Conservation (phyloP, 2,329 filamentous ascomycete species). For the Nectriaceae sp. region DNA sequence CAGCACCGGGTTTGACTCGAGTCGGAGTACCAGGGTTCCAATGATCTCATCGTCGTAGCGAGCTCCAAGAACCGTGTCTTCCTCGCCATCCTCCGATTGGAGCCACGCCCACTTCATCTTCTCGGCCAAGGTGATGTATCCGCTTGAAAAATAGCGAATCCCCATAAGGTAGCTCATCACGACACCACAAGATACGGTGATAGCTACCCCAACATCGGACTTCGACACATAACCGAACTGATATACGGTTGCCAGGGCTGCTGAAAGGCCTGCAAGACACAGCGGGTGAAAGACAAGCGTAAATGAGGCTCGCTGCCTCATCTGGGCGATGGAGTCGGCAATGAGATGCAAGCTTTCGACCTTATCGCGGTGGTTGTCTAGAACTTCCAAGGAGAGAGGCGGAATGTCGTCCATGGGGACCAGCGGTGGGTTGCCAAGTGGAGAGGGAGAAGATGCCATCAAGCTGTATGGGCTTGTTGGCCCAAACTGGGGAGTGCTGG, state of each 20-base stretch:
- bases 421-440: slow-evolving; percentile 46
- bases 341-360: slow-evolving; percentile 70
- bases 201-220: slow-evolving; percentile 54
- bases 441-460: slow-evolving; percentile 55
- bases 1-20: slow-evolving; percentile 48
- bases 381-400: slow-evolving; percentile 62
- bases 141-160: slow-evolving; percentile 60
- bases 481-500: slow-evolving; percentile 65
- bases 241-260: slow-evolving; percentile 46
- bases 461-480: slow-evolving; percentile 43
- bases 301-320: slow-evolving; percentile 67
- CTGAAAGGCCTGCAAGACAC: slow-evolving; percentile 49
- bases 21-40: slow-evolving; percentile 68
- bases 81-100: slow-evolving; percentile 39
- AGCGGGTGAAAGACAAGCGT: slow-evolving; percentile 66
- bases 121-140: slow-evolving; percentile 66
- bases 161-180: slow-evolving; percentile 64
- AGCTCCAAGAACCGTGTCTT: slow-evolving; percentile 65
- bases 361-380: slow-evolving; percentile 60
- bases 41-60: slow-evolving; percentile 70
- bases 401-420: slow-evolving; percentile 52
- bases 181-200: slow-evolving; percentile 61
- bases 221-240: slow-evolving; percentile 47
- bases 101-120: slow-evolving; percentile 64
- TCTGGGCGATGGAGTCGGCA: slow-evolving; percentile 80